A percentile compares a stretch with the other conserved stretches of the same genome.
These are phyloP conservation scores for Saturnispora besseyi DNA, from an alignment of 805 yeast species.

Conservation along the genomic window DNA sequence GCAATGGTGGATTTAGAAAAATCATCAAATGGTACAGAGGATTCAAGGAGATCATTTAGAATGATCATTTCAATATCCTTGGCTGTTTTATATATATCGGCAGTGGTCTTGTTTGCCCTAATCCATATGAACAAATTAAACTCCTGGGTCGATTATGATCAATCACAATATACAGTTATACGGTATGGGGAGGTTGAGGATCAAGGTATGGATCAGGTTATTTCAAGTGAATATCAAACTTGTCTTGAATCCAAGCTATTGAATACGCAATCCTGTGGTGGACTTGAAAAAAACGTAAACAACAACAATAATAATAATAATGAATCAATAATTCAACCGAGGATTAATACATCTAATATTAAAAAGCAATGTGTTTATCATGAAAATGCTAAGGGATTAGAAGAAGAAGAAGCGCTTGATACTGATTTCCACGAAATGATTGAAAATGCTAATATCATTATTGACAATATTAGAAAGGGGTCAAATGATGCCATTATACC, in stretches of 20 bases:
- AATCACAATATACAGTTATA: background rate
- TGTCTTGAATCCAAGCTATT: too few relatives aligned
- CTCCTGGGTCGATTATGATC: background rate
- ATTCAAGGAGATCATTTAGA: background rate
- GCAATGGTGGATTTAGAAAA: too few relatives aligned
- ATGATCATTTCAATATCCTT: background rate
- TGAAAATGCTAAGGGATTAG: background rate
- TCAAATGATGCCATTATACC: constrained; percentile 24
- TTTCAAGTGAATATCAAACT: too few relatives aligned
- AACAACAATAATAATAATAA: too few relatives aligned
- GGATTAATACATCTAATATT: background rate
- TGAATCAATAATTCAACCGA: too few relatives aligned
- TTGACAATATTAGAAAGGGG: constrained; percentile 17
- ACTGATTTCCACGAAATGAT: background rate
- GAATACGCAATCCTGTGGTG: too few relatives aligned
- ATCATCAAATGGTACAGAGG: too few relatives aligned
- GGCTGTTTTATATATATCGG: too few relatives aligned
- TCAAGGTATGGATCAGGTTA: too few relatives aligned
- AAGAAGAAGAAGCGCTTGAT: background rate
- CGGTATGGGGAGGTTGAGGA: background rate
- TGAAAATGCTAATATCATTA: constrained; percentile 15
- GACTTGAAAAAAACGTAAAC: too few relatives aligned
- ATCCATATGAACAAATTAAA: background rate
- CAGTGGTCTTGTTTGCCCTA: too few relatives aligned
- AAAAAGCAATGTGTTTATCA: background rate